Conservation (phyloP, 169 alveolate genomes). For the Cryptosporidium canis region DNA sequence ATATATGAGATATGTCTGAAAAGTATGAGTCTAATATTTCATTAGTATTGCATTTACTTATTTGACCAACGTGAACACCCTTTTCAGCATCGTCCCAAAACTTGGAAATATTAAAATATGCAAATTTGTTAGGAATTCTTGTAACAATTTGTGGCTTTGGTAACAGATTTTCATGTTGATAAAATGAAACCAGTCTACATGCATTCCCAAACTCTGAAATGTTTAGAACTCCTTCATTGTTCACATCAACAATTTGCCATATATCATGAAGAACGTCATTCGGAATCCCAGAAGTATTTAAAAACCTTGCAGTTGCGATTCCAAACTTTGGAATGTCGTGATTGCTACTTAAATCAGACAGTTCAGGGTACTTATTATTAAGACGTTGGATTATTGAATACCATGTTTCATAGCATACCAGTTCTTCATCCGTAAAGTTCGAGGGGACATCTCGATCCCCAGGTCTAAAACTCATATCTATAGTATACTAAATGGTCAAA, state of each 20-base stretch:
- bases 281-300: slow-evolving; percentile 47
- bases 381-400: slow-evolving; percentile 23
- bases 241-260: slow-evolving; percentile 43
- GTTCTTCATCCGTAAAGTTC: slow-evolving; percentile 19
- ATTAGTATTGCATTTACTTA: neutral
- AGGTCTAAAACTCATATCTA: neutral
- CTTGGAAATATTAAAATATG: slow-evolving; percentile 25
- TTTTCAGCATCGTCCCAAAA: neutral
- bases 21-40: slow-evolving; percentile 14
- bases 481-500: neutral
- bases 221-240: slow-evolving; percentile 9
- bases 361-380: neutral
- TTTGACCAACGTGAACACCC: neutral
- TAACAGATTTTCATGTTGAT: slow-evolving; percentile 19
- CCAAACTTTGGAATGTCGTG: slow-evolving; percentile 45
- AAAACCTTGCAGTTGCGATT: slow-evolving; percentile 28
- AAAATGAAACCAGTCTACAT: slow-evolving; percentile 47
- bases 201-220: slow-evolving; percentile 52
- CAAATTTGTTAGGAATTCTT: slow-evolving; percentile 12
- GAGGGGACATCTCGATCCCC: neutral
- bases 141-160: neutral
- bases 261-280: slow-evolving; percentile 51
- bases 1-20: slow-evolving; percentile 1
- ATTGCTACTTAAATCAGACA: neutral
- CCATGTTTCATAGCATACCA: slow-evolving; percentile 59